Base-by-base conservation (phyloP, 1,284 basidiomycete genomes). In the Peniophora sp. region DNA sequence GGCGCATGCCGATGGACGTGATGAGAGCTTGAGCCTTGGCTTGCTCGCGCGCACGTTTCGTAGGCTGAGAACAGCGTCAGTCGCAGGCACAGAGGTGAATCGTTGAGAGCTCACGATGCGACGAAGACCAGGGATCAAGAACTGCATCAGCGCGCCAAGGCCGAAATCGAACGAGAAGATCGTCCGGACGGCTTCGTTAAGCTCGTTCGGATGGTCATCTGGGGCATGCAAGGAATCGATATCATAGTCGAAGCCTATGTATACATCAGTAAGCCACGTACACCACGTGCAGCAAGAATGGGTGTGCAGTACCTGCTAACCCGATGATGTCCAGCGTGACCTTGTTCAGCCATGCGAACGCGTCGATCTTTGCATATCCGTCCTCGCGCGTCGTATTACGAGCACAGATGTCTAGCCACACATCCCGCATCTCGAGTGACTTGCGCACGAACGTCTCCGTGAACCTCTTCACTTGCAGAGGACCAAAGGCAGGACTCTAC, bases 291-390 rank as follows among this genome's bases (percentile, higher is more conserved):
- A 41, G n/a, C 9, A 41, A 17, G 15, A 22, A n/a, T 11, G 2
- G 11, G 27, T 5, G 20, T 15, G 6, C 18, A 11, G 14, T 47
- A 62, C 76, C 76, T 1, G 76, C 75, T 2, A 71, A 56, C 3
- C 77, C 76, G 46, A 81, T 78, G 12, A 78, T 65, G 51, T 79
- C 77, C 32, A 79, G 60, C 0, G 77, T 78, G 9, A 67, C 63
- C 50, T 70, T 68, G 18, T 64, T 69, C 11, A 79, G 60, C 66
- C 70, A 75, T 5, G 60, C 55, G 39, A 71, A 58, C 1, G 72
- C 64, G 52, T 81, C 72, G 20, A 76, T 62, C 42, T 60, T 34
- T 41, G 52, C 52, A 6, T 51, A 36, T 9, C 52, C 53, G 24
- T 24, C 43, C 22, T 45, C 9, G 45, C 45, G n/a, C 36, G 18